phyloP scores from a whole-genome alignment of 2,329 filamentous ascomycete genomes.

The Aspergillus quadrilineatus region DNA sequence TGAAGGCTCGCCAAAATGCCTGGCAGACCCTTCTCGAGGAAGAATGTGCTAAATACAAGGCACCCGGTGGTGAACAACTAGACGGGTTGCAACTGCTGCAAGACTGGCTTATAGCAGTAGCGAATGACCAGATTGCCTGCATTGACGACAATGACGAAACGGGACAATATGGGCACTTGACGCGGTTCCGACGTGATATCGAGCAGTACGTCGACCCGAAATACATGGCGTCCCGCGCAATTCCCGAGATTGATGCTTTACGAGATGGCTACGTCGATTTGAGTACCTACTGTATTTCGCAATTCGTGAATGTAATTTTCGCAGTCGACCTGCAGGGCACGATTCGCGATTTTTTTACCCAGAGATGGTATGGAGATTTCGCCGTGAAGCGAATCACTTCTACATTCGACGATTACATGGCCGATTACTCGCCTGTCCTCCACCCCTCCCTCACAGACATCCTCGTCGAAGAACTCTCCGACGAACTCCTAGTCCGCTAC shows the following conservation, averaged over 20 bases:
- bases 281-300: constrained; percentile 85
- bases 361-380: constrained; percentile 80
- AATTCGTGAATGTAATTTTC: constrained; percentile 86
- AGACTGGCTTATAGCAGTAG: constrained; percentile 94
- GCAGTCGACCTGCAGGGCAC: constrained; percentile 81
- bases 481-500: constrained; percentile 86
- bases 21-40: constrained; percentile 89
- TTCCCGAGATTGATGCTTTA: constrained; percentile 69
- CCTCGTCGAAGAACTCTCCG: constrained; percentile 87
- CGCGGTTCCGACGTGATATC: constrained; percentile 80
- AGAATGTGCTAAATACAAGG: constrained; percentile 73
- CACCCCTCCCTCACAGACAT: constrained; percentile 88
- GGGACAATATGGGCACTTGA: constrained; percentile 76
- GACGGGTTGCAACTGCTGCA: constrained; percentile 72
- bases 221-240: constrained; percentile 71
- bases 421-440: constrained; percentile 79
- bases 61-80: constrained; percentile 44
- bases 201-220: constrained; percentile 75
- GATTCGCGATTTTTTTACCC: constrained; percentile 86
- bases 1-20: constrained; percentile 76
- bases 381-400: constrained; percentile 91
- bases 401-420: constrained; percentile 92
- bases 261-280: constrained; percentile 94
- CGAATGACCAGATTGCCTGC: constrained; percentile 97
- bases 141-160: constrained; percentile 84